These are phyloP conservation scores for Microdochium paspali DNA, from an alignment of 2,329 filamentous ascomycete genomes.

Conservation along the genomic window DNA sequence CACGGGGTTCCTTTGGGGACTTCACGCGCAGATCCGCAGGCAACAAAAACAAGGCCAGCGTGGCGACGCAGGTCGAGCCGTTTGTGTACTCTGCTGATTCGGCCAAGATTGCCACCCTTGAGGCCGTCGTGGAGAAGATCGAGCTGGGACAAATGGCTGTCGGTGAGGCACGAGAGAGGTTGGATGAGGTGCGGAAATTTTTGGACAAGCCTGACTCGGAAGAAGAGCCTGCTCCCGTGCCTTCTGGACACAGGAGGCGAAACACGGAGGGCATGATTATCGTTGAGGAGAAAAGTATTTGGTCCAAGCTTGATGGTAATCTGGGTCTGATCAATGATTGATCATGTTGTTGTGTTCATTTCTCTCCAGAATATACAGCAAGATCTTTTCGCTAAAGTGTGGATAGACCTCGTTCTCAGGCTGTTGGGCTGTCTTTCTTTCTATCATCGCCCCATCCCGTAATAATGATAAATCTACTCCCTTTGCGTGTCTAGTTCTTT, in stretches of 20 bases:
- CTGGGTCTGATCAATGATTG: constrained; percentile 36
- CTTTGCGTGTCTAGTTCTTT: not conserved
- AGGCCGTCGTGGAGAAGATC: constrained; percentile 48
- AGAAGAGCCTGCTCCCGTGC: constrained; percentile 9
- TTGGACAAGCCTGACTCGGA: constrained; percentile 20
- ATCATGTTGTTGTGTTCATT: not conserved
- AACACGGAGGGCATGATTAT: constrained; percentile 10
- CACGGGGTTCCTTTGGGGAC: constrained; percentile 27
- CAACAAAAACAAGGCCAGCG: constrained; percentile 24
- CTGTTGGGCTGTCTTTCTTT: not conserved
- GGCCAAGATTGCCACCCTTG: constrained; percentile 48
- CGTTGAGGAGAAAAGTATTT: constrained; percentile 24
- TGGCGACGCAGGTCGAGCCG: constrained; percentile 35
- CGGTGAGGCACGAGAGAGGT: constrained; percentile 36
- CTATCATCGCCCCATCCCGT: too few species aligned
- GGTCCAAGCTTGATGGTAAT: constrained; percentile 42
- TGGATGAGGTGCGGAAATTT: constrained; percentile 40
- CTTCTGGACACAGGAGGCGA: constrained; percentile 9
- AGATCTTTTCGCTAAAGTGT: not conserved
- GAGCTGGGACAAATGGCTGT: constrained; percentile 48
- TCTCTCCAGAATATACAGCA: not conserved
- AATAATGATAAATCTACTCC: too few species aligned
- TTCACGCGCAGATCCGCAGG: constrained; percentile 24
- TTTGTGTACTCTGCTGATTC: constrained; percentile 54
- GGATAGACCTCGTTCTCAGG: not conserved